Base-by-base conservation (phyloP, 345 rosid genomes). In the Syzygium aromaticum region DNA sequence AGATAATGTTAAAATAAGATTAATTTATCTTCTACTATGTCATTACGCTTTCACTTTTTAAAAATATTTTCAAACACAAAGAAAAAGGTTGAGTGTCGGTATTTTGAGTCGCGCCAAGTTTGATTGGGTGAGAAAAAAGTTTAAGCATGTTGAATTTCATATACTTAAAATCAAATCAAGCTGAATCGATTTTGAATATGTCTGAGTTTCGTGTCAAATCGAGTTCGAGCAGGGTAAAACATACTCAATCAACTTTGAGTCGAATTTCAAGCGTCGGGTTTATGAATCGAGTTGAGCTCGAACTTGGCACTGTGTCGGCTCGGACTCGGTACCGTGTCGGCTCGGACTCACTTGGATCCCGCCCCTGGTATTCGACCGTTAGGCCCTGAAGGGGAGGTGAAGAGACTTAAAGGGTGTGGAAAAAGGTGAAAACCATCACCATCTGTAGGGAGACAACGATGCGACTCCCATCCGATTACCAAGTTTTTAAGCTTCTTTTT, bases 391-490 rank as follows among this genome's bases (percentile, higher is more conserved):
- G 23, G 80, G 80, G 25, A 61, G 33, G 73, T 33, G 73, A 61
- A 61, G 33, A 5, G 73, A 61, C 73, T 61, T 14, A 13, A 61
- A 61, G 52, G 22, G 11, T 27, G 25, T 40, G 77, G 14, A 30
- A 85, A 54, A 61, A 86, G 43, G 82, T 63, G 82, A 86, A 86
- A 86, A 51, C 87, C 52, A 61, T 86, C 87, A 13, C 82, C 23
- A 49, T 86, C 82, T 73, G 19, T 33, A 9, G 3, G 80, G 43
- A 38, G 80, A 73, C 49, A 73, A 73, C 0, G 49, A 73, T 10
- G 27, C 2, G 49, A 73, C 80, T 5, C 13, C 15, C 3, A 19
- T 33, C 6, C 7, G 8, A 38, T 33, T 11, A 73, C 43, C 23
- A 56, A 19, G 7, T 73, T 73, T 38, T 33, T 4, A 33, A 38